Base-by-base conservation (phyloP, 345 rosid genomes). In the Bretschneidera sinensis region DNA sequence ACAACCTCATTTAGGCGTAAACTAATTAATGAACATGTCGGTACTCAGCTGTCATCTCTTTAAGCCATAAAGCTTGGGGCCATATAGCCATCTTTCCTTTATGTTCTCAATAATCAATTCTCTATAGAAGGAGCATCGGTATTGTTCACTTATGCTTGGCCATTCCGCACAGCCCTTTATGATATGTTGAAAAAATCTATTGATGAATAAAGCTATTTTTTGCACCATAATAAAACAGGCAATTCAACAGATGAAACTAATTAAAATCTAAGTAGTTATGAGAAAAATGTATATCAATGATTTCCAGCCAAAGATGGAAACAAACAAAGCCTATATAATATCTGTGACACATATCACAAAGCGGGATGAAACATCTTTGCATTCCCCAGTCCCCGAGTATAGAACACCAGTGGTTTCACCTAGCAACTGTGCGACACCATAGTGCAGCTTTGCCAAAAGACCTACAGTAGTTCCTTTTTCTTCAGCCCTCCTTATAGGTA, bases 371-470 rank as follows among this genome's bases (percentile, higher is more conserved):
- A 83, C 59, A 73, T 79, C 80, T 66, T 80, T 85, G 54, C 55
- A 75, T 11, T 82, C 87, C 31, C 66, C 73, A 6, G 58, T 59
- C 66, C 68, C 71, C 43, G 83, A 63, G 45, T 65, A 61, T 55
- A 85, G 57, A 28, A 54, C 62, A 63, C 49, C 25, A 28, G 61
- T 64, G 50, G 95, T 92, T 71, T 90, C 90, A 60, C 55, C 60
- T 24, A 81, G 81, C 54, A 81, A 69, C 61, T 80, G 85, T 15
- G 78, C 60, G 55, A 83, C 71, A 21, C 97, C 95, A 51, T 63
- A 66, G 75, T 90, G 97, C 55, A 90, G 77, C 77, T 87, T 85
- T 8, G 86, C 79, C 81, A 87, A 67, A 57, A 85, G 80, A 51
- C 75, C 71, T 51, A 62, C 68, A 19, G 83, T 77, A 51, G 69